Evolutionary conservation across 495 filamentous ascomycete genomes (phyloP), one percentile per base, ranked within the genome.

Genomic region (Arthonia radiata): DNA sequence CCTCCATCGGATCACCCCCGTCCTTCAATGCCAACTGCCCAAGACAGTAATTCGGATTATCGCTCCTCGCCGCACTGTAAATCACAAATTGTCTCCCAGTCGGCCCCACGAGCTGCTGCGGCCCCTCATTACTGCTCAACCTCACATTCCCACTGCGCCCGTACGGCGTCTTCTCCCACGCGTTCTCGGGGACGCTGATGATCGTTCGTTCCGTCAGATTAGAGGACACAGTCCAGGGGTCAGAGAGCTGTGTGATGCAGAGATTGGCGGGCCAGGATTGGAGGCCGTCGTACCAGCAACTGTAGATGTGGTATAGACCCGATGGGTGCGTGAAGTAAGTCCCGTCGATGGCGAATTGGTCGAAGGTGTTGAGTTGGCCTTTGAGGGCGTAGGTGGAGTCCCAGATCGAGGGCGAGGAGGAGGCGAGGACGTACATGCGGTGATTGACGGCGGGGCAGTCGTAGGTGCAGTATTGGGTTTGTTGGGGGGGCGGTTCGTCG

Each of bases 291-390:
- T 49, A 44, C 54, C 56, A 60, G 38, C 54, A 60, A 3, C 46
- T 52, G 41, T 58, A 60, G 25, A 60, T 45, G 36, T 60, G 54
- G 40, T 57, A 56, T 3, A 59, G 40, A 5, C 43, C 36, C 6
- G 42, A 34, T 2, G 35, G 34, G 28, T 49, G 40, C 25, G 46
- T 41, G 36, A 60, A 54, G 21, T 58, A 60, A 2, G 54, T 60
- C 5, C 56, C 56, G 30, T 60, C 56, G 23, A 60, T 57, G 11
- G 56, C 54, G 31, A 60, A 60, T 39, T 54, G 48, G 27, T 57
- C 54, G 34, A 49, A 60, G 4, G 54, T 60, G 27, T 60, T 43
- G 1, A 60, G 34, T 39, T 51, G 50, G 8, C 46, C 37, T 18
- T 53, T 52, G 41, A 54, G 36, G 7, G 33, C 31, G 33, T 48